phyloP scores from a whole-genome alignment of 306 rosid genomes.

The Prunus salicina region DNA sequence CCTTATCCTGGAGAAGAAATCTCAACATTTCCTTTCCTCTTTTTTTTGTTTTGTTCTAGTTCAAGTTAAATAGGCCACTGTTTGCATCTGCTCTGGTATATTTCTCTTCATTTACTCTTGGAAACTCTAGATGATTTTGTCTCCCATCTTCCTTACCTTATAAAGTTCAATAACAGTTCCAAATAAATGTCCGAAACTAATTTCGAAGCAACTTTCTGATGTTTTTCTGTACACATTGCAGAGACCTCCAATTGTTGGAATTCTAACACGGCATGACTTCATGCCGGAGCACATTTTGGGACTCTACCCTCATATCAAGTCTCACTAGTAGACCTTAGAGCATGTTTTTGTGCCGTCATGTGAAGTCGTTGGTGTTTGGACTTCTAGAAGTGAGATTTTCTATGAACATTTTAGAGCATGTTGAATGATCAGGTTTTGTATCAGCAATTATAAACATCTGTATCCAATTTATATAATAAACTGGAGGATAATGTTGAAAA shows the following conservation, averaged over 20 bases:
- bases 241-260: conserved; percentile 91
- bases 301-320: conserved; percentile 64
- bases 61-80: neutral
- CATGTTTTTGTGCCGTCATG: too few species aligned
- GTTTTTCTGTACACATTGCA: conserved; percentile 32
- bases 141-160: neutral
- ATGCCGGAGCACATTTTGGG: conserved; percentile 93
- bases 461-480: neutral
- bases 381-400: neutral
- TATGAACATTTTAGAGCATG: neutral
- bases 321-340: conserved; percentile 33
- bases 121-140: neutral
- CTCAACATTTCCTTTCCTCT: neutral
- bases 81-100: neutral
- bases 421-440: neutral
- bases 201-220: neutral
- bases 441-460: neutral
- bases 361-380: neutral
- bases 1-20: too few species aligned
- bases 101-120: too few species aligned
- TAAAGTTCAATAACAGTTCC: neutral
- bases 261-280: conserved; percentile 91
- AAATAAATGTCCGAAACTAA: neutral
- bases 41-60: neutral
- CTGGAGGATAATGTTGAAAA: neutral